phyloP scores from a whole-genome alignment of 2,329 filamentous ascomycete genomes.

The Escovopsis sp. region DNA sequence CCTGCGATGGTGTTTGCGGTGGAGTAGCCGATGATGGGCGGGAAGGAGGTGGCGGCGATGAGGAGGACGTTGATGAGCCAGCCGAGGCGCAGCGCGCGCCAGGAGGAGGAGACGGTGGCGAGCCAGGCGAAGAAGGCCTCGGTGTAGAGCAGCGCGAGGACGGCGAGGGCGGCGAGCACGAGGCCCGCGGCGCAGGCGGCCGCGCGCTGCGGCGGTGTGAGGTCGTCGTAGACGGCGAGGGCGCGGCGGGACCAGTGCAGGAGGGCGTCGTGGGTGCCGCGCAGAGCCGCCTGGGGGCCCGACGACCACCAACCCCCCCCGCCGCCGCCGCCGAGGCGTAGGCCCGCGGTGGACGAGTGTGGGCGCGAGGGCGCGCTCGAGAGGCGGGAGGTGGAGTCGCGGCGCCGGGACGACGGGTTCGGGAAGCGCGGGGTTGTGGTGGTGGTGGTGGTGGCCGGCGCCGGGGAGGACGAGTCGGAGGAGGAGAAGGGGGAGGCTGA shows the following conservation, averaged over 20 bases:
- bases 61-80: slow-evolving; percentile 63
- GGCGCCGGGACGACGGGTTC: slow-evolving; percentile 1
- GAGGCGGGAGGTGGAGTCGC: slow-evolving; percentile 19
- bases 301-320: slow-evolving; percentile 7
- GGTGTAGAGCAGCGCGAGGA: slow-evolving; percentile 65
- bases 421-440: slow-evolving; percentile 6
- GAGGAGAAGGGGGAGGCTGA: slow-evolving; percentile 1
- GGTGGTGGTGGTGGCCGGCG: slow-evolving; percentile 7
- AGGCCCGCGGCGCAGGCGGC: slow-evolving; percentile 36
- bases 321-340: slow-evolving; percentile 1
- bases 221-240: slow-evolving; percentile 35
- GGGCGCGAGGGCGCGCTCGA: slow-evolving; percentile 16
- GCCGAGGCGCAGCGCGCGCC: slow-evolving; percentile 59
- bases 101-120: slow-evolving; percentile 56
- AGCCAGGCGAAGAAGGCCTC: slow-evolving; percentile 66
- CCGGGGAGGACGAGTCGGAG: slow-evolving; percentile 2
- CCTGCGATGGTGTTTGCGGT: slow-evolving; percentile 45
- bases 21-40: slow-evolving; percentile 77
- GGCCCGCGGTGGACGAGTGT: not conserved
- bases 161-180: slow-evolving; percentile 35
- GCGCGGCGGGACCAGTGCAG: slow-evolving; percentile 28
- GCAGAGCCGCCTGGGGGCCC: slow-evolving; percentile 19
- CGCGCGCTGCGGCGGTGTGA: slow-evolving; percentile 48
- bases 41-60: slow-evolving; percentile 67
- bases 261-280: slow-evolving; percentile 17